These are phyloP conservation scores for Claviceps africana DNA, from an alignment of 2,329 filamentous ascomycete genomes.

Conservation along the genomic window DNA sequence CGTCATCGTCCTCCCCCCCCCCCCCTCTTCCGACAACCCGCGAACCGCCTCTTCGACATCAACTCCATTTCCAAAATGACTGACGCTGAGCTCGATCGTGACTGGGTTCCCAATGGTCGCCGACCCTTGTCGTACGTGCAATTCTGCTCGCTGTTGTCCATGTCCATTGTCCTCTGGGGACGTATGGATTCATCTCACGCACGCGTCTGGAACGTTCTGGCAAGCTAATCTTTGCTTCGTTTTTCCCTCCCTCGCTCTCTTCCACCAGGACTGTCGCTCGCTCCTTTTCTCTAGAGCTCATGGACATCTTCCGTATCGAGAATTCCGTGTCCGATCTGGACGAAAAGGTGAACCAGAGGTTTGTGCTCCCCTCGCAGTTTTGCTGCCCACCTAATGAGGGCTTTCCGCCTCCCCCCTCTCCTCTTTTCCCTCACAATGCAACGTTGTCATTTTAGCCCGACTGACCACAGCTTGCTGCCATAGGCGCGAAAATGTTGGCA, in stretches of 20 bases:
- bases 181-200: background rate
- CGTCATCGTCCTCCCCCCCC: background rate
- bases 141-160: background rate
- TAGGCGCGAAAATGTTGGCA: slow-evolving; percentile 42
- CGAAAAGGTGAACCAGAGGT: slow-evolving; percentile 72
- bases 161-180: background rate
- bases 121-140: slow-evolving; percentile 70
- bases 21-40: too few species aligned
- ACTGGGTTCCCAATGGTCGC: slow-evolving; percentile 66
- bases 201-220: background rate
- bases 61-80: slow-evolving; percentile 24
- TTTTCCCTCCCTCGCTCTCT: background rate
- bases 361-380: slow-evolving; percentile 20
- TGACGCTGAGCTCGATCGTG: slow-evolving; percentile 58
- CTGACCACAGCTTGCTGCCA: background rate
- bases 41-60: background rate
- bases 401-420: too few species aligned
- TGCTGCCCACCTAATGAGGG: background rate
- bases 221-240: slow-evolving; percentile 1
- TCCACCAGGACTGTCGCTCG: slow-evolving; percentile 65
- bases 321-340: slow-evolving; percentile 61
- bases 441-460: background rate
- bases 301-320: slow-evolving; percentile 81
- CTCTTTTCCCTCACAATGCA: background rate
- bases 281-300: slow-evolving; percentile 73